Conservation (phyloP, 352 stramenopile genomes). For the Pythium myriotylum region DNA sequence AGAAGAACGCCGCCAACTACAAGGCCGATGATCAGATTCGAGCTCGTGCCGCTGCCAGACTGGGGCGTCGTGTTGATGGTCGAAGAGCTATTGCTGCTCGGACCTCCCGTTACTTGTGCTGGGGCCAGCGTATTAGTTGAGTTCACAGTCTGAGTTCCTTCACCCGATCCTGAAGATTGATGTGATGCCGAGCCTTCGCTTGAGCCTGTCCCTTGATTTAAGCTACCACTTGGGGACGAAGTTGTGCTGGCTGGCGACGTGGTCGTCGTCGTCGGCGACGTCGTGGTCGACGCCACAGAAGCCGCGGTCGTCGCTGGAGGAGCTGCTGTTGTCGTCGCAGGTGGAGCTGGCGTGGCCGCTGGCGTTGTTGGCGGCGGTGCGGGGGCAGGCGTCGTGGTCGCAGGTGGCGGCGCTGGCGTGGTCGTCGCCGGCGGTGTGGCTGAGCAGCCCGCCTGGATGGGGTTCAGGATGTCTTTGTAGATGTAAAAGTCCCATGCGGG, state of each 20-base stretch:
- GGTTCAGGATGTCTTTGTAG: slow-evolving; percentile 9
- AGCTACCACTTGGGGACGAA: too few relatives aligned
- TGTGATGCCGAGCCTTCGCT: too few relatives aligned
- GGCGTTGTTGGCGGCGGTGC: background rate
- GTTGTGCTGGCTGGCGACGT: background rate
- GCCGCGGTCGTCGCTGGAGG: background rate
- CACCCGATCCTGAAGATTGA: background rate
- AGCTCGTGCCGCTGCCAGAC: background rate
- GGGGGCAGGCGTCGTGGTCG: background rate
- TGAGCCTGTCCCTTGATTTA: too few relatives aligned
- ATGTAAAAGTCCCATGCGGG: background rate
- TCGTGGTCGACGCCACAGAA: background rate
- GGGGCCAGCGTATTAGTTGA: background rate
- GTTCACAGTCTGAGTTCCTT: background rate
- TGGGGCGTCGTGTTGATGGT: background rate
- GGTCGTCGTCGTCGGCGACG: background rate
- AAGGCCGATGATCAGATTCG: background rate
- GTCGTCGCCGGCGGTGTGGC: background rate
- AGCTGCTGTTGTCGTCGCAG: background rate
- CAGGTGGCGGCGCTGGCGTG: background rate
- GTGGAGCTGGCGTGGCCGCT: background rate
- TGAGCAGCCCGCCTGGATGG: background rate
- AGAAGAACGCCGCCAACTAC: background rate
- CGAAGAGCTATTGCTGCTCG: background rate
- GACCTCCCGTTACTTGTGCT: background rate